Evolutionary conservation across 1,284 basidiomycete genomes (phyloP), one percentile per base, ranked within the genome.

Genomic region (Singerocomus inundabilis): DNA sequence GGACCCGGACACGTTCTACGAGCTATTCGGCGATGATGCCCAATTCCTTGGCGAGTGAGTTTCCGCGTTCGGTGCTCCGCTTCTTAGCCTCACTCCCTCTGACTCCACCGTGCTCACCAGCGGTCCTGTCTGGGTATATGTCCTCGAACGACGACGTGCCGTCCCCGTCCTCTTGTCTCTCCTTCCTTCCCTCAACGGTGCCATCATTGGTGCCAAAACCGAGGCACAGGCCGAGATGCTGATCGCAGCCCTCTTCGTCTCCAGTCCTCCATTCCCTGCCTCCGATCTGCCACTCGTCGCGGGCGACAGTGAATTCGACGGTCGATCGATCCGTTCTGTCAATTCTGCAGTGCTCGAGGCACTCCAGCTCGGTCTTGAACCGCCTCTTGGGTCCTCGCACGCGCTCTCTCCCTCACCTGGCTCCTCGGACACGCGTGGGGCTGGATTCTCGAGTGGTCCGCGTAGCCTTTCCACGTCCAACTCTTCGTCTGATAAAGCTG

Each of bases 41-140:
- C 73, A 75, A 39, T 84, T 80, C 42, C 77, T 90, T 52, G 79
- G 78, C 51, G 85, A 90, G 88, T 90, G 69, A 74, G 85, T 78
- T 37, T 33, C 43, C 44, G 2, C 30, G 1, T 29, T 44, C 13
- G 38, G 51, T 40, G 21, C 41, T 55, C n/a, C 42, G 42, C 16
- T 54, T 52, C 16, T 44, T 44, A 1, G 44, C 35, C 42, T 48
- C 51, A 33, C 51, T 53, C 41, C 24, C 16, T 33, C 45, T 52
- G 46, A 44, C 44, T 30, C 30, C 49, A 44, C 39, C 37, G 9
- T 10, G 11, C 30, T 39, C 42, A 48, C 42, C 54, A 90, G 88
- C 58, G 88, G 86, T 49, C 85, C 88, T 16, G 87, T 90, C 25
- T 90, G 89, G 87, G 87, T 91, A 21, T 91, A 90, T 68, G 85